These are phyloP conservation scores for Phytophthora megakarya DNA, from an alignment of 352 stramenopile species.

Conservation along the genomic window DNA sequence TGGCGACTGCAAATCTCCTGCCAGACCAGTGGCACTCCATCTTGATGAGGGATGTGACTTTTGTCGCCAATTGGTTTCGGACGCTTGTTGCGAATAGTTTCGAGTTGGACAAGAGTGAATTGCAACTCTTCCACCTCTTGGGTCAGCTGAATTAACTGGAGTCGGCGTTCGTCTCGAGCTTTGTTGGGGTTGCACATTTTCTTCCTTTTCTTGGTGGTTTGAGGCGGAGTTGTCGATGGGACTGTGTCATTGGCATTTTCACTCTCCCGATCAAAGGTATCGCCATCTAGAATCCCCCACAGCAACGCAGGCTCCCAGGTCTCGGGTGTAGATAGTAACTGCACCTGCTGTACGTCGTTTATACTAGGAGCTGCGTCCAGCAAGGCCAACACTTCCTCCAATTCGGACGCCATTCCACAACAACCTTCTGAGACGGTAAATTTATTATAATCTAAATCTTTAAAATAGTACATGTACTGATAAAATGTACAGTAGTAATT, in stretches of 20 bases:
- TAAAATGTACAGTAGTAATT: no score
- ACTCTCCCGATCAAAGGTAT: background rate
- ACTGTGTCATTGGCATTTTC: background rate
- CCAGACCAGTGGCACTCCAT: conserved; percentile 29
- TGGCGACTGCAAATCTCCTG: conserved; percentile 30
- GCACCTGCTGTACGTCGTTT: background rate
- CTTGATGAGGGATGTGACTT: background rate
- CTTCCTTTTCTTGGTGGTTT: conserved; percentile 12
- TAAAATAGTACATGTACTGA: no score
- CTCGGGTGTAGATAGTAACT: background rate
- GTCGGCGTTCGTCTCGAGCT: conserved; percentile 28
- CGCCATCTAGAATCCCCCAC: conserved; percentile 7
- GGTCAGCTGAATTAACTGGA: conserved; percentile 25
- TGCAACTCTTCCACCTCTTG: conserved; percentile 20
- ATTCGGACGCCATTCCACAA: conserved; percentile 2
- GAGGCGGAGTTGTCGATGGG: background rate
- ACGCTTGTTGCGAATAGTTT: conserved; percentile 12
- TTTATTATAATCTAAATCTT: no score
- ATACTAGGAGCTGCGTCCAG: conserved; percentile 7
- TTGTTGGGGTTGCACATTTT: conserved; percentile 34
- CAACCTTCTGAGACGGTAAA: no score
- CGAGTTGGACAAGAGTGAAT: conserved; percentile 14
- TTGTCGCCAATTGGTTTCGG: conserved; percentile 1
- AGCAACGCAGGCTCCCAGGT: background rate
- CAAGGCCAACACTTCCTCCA: conserved; percentile 23